Conservation (phyloP, 371 early-diverging fungal genomes). For the Zopfochytrium polystomum region DNA sequence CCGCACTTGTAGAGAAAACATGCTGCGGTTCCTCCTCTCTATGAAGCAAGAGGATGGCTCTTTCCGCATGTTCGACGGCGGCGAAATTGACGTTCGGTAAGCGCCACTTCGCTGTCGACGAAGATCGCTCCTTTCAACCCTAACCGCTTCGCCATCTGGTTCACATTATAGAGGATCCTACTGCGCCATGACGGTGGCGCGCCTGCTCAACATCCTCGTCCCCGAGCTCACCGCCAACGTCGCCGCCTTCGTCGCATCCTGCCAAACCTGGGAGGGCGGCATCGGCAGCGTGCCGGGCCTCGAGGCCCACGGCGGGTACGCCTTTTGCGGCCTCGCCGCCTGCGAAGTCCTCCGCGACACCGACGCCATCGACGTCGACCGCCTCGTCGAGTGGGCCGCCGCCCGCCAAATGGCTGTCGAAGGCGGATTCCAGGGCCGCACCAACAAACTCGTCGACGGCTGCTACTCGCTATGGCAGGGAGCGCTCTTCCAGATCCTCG, state of each 20-base stretch:
- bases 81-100: slow-evolving; percentile 88
- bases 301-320: slow-evolving; percentile 98
- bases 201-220: slow-evolving; percentile 73
- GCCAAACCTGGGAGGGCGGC: slow-evolving; percentile 96
- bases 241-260: slow-evolving; percentile 70
- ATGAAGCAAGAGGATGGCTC: slow-evolving; percentile 89
- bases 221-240: slow-evolving; percentile 69
- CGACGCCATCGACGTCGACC: slow-evolving; percentile 57
- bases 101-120: not conserved
- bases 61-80: slow-evolving; percentile 85
- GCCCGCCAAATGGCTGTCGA: slow-evolving; percentile 82
- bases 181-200: slow-evolving; percentile 81
- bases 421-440: slow-evolving; percentile 95
- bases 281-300: slow-evolving; percentile 81
- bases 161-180: slow-evolving; percentile 71
- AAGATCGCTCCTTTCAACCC: not conserved
- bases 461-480: slow-evolving; percentile 98
- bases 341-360: slow-evolving; percentile 71
- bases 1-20: not conserved
- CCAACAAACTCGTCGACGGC: slow-evolving; percentile 96
- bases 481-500: slow-evolving; percentile 75
- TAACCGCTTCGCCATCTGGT: no score
- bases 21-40: slow-evolving; percentile 9
- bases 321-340: slow-evolving; percentile 91
- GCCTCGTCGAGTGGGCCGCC: slow-evolving; percentile 65